A percentile compares a stretch with the other conserved stretches of the same genome.
phyloP scores from a whole-genome alignment of 345 rosid species.

The Arabis hirsuta region DNA sequence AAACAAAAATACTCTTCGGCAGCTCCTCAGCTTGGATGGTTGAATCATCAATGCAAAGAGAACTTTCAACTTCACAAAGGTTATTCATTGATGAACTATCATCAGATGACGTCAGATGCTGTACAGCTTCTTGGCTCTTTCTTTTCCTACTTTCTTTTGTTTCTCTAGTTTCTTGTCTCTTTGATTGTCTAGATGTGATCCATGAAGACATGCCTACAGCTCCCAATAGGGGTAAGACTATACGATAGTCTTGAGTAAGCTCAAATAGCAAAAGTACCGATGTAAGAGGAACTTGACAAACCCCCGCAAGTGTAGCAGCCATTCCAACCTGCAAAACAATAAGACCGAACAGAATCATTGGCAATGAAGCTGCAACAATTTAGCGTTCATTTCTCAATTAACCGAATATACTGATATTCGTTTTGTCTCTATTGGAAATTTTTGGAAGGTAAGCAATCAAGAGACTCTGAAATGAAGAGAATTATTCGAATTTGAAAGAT shows the following conservation, averaged over 20 bases:
- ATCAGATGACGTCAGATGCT: constrained; percentile 44
- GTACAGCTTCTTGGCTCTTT: constrained; percentile 42
- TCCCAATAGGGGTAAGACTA: constrained; percentile 85
- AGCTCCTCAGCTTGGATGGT: constrained; percentile 48
- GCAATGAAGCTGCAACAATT: constrained; percentile 23
- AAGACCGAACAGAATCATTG: not conserved
- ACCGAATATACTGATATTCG: not conserved
- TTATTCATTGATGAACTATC: constrained; percentile 48
- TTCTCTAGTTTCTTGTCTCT: constrained; percentile 58
- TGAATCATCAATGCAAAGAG: constrained; percentile 72
- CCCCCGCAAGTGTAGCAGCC: constrained; percentile 99
- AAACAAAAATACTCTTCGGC: constrained; percentile 57
- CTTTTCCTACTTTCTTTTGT: constrained; percentile 44
- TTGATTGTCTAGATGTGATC: constrained; percentile 83
- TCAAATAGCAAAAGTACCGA: constrained; percentile 88
- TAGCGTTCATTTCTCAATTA: not conserved
- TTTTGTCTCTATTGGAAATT: not conserved
- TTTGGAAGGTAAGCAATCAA: not conserved
- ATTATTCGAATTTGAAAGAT: constrained; percentile 2
- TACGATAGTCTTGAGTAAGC: constrained; percentile 89
- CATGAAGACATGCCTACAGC: constrained; percentile 95
- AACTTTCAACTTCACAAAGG: constrained; percentile 89
- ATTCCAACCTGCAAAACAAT: constrained; percentile 79
- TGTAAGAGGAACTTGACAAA: constrained; percentile 97
- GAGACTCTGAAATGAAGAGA: constrained; percentile 6